These are phyloP conservation scores for Eimeria mitis DNA, from an alignment of 169 alveolate genomes.

Conservation along the genomic window DNA sequence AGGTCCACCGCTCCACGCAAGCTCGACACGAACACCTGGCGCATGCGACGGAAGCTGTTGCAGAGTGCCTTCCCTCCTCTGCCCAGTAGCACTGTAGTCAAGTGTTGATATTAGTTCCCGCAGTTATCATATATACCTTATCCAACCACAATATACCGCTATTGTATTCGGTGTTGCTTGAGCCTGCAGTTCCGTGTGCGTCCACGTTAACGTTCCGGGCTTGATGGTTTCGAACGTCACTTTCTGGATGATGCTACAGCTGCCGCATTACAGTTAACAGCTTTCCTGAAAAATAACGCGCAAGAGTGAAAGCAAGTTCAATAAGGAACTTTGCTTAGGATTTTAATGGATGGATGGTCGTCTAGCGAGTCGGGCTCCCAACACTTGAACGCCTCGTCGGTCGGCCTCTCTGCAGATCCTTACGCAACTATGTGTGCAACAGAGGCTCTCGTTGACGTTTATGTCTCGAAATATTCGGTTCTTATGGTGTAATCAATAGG, in stretches of 20 bases:
- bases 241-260: not conserved
- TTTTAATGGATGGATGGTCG: not conserved
- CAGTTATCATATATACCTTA: not conserved
- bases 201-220: not conserved
- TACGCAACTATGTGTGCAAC: not conserved
- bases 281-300: not conserved
- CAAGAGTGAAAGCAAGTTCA: not conserved
- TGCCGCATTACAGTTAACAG: not conserved
- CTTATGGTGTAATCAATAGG: not conserved
- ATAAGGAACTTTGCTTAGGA: not conserved
- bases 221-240: not conserved
- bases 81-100: not conserved
- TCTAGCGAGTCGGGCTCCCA: not conserved
- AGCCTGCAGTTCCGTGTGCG: not conserved
- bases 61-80: not conserved
- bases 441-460: not conserved
- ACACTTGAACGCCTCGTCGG: not conserved
- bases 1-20: not conserved
- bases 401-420: not conserved
- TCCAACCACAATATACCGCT: not conserved
- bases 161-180: not conserved
- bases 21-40: constrained; percentile 29
- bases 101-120: not conserved
- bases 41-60: constrained; percentile 43
- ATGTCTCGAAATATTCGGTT: not conserved